These are phyloP conservation scores for Alternaria sp. DNA, from an alignment of 2,329 filamentous ascomycete species.

Conservation along the genomic window DNA sequence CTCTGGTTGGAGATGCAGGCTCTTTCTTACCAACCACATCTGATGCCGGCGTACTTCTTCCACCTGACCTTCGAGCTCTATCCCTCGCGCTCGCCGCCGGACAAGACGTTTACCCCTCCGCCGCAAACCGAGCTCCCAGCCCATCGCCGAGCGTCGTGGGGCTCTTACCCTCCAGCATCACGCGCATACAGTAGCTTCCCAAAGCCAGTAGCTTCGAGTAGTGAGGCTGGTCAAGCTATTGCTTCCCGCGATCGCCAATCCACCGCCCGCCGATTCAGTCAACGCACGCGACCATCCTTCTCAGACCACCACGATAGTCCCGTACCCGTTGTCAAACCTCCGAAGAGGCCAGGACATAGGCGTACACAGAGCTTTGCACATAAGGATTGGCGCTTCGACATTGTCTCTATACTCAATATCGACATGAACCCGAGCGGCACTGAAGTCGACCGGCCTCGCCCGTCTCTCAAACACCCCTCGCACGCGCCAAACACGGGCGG, in stretches of 20 bases:
- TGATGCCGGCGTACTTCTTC: conserved; percentile 70
- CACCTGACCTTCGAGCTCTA: conserved; percentile 69
- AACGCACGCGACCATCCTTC: conserved; percentile 46
- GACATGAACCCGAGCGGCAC: conserved; percentile 66
- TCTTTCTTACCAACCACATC: conserved; percentile 9
- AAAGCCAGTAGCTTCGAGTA: conserved; percentile 38
- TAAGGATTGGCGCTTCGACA: conserved; percentile 81
- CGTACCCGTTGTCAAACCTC: conserved; percentile 48
- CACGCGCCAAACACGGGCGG: conserved; percentile 58
- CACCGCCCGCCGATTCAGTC: conserved; percentile 39
- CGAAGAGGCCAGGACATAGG: conserved; percentile 37
- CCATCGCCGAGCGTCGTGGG: conserved; percentile 54
- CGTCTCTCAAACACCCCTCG: conserved; percentile 55
- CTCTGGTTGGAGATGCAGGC: conserved; percentile 27
- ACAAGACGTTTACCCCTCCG: conserved; percentile 52
- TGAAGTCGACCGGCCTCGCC: conserved; percentile 44
- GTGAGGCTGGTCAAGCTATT: conserved; percentile 29
- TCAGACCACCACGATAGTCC: conserved; percentile 51
- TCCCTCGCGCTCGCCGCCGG: conserved; percentile 48
- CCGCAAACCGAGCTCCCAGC: conserved; percentile 56
- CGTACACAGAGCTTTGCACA: conserved; percentile 45
- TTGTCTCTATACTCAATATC: conserved; percentile 80
- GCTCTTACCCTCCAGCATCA: conserved; percentile 30
- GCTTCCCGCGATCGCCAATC: conserved; percentile 31
- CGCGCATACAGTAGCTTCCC: conserved; percentile 24